Percentiles rank a stretch among this genome's conserved stretches.
These are phyloP conservation scores for Myriosclerotinia curreyana DNA, from an alignment of 2,329 filamentous ascomycete genomes.

Conservation along the genomic window DNA sequence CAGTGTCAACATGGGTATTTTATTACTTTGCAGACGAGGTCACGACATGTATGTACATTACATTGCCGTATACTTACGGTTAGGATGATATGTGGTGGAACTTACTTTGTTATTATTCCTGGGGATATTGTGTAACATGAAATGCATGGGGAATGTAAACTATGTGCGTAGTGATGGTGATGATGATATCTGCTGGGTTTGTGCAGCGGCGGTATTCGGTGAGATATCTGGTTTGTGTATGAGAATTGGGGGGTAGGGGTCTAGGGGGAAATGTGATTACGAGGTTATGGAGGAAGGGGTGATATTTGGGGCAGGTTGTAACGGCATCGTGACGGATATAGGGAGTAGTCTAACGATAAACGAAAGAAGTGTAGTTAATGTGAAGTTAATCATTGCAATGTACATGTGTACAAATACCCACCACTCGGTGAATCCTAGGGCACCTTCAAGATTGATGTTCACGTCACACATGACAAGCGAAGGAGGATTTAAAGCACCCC, in stretches of 20 bases:
- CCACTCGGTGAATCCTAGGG: conserved; percentile 9
- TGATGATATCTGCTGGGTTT: neutral
- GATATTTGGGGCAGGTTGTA: neutral
- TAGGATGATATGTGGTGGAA: neutral
- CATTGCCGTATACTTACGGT: neutral
- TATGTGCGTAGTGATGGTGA: neutral
- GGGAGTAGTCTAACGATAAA: neutral
- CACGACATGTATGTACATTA: neutral
- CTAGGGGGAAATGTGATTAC: too few species aligned
- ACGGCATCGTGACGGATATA: neutral
- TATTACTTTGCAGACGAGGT: neutral
- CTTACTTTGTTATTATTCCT: neutral
- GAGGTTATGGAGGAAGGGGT: neutral
- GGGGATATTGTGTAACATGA: neutral
- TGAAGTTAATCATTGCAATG: neutral
- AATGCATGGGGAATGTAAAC: neutral
- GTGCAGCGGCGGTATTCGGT: conserved; percentile 9
- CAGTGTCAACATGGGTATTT: neutral
- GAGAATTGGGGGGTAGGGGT: neutral
- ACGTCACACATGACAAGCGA: neutral
- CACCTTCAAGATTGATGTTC: neutral
- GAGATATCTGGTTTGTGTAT: neutral
- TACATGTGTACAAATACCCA: neutral
- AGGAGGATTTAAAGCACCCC: conserved; percentile 4
- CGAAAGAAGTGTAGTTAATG: neutral